These are phyloP conservation scores for Solanum piurae DNA, from an alignment of 257 asterid species.

Conservation along the genomic window DNA sequence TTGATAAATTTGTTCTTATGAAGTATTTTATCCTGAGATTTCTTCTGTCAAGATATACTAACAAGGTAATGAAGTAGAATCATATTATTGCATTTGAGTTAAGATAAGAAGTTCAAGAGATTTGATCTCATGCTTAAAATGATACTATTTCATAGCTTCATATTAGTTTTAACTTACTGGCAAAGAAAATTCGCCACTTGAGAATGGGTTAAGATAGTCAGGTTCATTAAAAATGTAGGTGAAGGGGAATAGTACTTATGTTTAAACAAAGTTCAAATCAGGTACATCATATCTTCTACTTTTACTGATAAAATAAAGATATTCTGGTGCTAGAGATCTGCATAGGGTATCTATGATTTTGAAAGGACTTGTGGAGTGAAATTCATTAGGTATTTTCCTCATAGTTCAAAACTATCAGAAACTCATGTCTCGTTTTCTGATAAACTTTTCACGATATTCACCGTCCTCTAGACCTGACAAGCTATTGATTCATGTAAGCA, in stretches of 20 bases:
- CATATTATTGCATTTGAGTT: background rate
- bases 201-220: background rate
- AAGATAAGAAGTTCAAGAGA: background rate
- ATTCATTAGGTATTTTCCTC: background rate
- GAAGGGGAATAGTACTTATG: background rate
- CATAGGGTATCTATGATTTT: background rate
- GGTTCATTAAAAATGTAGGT: background rate
- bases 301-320: background rate
- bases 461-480: background rate
- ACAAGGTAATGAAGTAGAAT: background rate
- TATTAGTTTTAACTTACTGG: background rate
- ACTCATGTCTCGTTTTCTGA: background rate
- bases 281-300: background rate
- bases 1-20: background rate
- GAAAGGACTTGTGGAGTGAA: background rate
- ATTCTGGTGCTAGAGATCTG: background rate
- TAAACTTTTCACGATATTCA: background rate
- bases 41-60: background rate
- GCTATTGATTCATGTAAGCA: background rate
- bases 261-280: background rate
- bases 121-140: background rate
- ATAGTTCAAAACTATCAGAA: background rate
- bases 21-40: background rate
- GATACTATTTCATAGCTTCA: background rate
- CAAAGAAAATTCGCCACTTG: background rate